phyloP scores from a whole-genome alignment of 768 basidiomycete genomes.

The Tricholoma matsutake region DNA sequence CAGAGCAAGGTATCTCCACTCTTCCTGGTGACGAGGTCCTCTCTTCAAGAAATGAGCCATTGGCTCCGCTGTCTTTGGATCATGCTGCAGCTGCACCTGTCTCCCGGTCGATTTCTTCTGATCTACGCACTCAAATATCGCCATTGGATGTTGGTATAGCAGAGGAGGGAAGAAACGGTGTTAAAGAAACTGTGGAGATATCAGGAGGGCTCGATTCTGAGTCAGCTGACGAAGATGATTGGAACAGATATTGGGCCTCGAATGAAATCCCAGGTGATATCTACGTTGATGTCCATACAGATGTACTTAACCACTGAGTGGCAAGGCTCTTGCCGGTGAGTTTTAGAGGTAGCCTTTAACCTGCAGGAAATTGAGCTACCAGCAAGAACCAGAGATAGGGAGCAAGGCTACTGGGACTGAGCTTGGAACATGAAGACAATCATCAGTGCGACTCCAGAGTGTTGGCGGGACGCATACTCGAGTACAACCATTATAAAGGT shows the following conservation, averaged over 20 bases:
- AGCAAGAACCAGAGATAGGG: too few species aligned
- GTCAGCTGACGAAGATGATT: constrained; percentile 45
- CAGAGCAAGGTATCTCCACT: constrained; percentile 50
- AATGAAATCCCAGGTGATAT: constrained; percentile 40
- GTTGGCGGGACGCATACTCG: too few species aligned
- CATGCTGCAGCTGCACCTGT: neutral
- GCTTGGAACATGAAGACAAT: too few species aligned
- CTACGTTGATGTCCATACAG: constrained; percentile 19
- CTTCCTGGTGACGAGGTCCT: constrained; percentile 21
- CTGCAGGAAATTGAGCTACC: too few species aligned
- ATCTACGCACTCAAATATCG: constrained; percentile 8
- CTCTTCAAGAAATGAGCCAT: constrained; percentile 6
- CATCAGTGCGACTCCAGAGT: too few species aligned
- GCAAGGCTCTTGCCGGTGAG: too few species aligned
- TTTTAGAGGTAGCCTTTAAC: too few species aligned
- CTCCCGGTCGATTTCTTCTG: neutral
- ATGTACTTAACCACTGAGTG: neutral
- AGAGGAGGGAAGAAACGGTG: constrained; percentile 15
- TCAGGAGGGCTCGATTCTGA: constrained; percentile 22
- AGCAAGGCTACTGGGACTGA: too few species aligned
- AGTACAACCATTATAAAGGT: too few species aligned
- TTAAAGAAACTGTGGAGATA: constrained; percentile 23
- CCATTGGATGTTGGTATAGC: constrained; percentile 13
- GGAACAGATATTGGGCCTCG: constrained; percentile 39
- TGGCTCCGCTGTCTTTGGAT: constrained; percentile 4